A percentile compares a stretch with the other conserved stretches of the same genome.
Evolutionary conservation across 2,329 filamentous ascomycete species (phyloP).

Genomic region (Xenosphaeropsis pyriputrescens): DNA sequence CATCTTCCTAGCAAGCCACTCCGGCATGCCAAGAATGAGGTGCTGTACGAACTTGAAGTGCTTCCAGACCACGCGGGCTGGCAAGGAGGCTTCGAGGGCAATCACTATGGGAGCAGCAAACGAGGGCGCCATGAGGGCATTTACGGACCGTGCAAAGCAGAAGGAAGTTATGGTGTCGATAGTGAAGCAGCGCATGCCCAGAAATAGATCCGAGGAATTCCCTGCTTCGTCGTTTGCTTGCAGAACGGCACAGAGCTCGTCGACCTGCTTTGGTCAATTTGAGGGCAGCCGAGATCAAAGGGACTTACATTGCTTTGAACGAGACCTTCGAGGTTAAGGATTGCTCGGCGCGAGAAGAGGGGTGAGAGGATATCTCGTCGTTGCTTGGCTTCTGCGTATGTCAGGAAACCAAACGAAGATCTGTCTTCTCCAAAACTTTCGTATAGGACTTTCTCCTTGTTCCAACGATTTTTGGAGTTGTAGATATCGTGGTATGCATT

Average conservation of each 20-base stretch:
- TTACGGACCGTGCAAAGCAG: constrained; percentile 23
- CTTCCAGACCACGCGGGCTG: constrained; percentile 22
- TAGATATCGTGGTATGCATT: constrained; percentile 27
- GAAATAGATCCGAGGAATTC: constrained; percentile 16
- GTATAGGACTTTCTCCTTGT: constrained; percentile 25
- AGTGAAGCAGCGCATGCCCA: constrained; percentile 20
- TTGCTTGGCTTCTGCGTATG: constrained; percentile 22
- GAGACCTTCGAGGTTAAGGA: constrained; percentile 20
- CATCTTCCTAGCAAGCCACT: constrained; percentile 8
- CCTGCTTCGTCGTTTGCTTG: constrained; percentile 3
- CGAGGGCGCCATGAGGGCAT: constrained; percentile 21
- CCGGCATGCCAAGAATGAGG: constrained; percentile 11
- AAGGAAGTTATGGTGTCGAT: constrained; percentile 24
- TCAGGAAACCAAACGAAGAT: constrained; percentile 26
- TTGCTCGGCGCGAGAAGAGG: constrained; percentile 24
- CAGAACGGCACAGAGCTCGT: no score
- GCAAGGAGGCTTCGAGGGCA: constrained; percentile 22
- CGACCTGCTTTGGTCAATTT: no score
- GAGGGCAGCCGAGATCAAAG: neutral
- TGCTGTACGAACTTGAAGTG: constrained; percentile 18
- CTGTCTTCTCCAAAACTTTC: constrained; percentile 23
- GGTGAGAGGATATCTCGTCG: constrained; percentile 25
- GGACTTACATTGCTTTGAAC: constrained; percentile 20
- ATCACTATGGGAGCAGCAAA: constrained; percentile 25
- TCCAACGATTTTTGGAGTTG: constrained; percentile 23